A percentile compares a stretch with the other conserved stretches of the same genome.
Evolutionary conservation across 2,329 filamentous ascomycete species (phyloP).

Genomic region (Endoconidiophora laricicola): DNA sequence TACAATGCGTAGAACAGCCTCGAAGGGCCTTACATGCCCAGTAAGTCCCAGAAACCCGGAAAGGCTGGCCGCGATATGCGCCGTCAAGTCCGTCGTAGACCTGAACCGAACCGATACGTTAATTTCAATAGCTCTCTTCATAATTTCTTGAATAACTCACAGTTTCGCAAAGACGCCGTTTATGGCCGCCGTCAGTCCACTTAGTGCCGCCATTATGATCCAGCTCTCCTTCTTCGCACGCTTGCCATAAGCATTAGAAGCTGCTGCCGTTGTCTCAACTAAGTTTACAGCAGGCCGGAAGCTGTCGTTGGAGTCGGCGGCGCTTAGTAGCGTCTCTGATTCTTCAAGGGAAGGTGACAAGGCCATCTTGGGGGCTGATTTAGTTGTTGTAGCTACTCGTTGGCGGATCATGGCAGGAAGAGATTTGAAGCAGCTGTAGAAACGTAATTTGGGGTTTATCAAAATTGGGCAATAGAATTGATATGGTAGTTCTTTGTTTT

Average conservation of each 20-base stretch:
- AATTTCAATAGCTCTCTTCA: not conserved
- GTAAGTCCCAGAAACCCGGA: slow-evolving; percentile 29
- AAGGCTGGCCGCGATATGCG: slow-evolving; percentile 28
- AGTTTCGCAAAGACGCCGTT: slow-evolving; percentile 76
- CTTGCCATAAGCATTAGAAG: too few species aligned
- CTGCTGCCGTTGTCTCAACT: too few species aligned
- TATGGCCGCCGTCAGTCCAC: slow-evolving; percentile 61
- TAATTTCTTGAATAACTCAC: slow-evolving; percentile 27
- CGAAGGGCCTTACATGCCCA: slow-evolving; percentile 26
- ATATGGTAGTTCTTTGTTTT: too few species aligned
- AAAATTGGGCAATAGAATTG: slow-evolving; percentile 12
- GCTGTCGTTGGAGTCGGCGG: too few species aligned
- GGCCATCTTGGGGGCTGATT: too few species aligned
- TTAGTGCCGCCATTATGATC: slow-evolving; percentile 55
- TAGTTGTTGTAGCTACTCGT: not conserved
- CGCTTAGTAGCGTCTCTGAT: too few species aligned
- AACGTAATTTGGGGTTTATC: too few species aligned
- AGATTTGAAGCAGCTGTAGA: not conserved
- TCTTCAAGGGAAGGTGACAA: too few species aligned
- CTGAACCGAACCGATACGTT: slow-evolving; percentile 19
- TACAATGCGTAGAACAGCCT: slow-evolving; percentile 33
- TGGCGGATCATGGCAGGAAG: not conserved
- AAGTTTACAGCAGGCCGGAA: too few species aligned
- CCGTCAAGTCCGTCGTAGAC: slow-evolving; percentile 39
- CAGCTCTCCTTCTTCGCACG: slow-evolving; percentile 25